Base-by-base conservation (phyloP, 768 basidiomycete species). In the Lactarius hengduanensis region DNA sequence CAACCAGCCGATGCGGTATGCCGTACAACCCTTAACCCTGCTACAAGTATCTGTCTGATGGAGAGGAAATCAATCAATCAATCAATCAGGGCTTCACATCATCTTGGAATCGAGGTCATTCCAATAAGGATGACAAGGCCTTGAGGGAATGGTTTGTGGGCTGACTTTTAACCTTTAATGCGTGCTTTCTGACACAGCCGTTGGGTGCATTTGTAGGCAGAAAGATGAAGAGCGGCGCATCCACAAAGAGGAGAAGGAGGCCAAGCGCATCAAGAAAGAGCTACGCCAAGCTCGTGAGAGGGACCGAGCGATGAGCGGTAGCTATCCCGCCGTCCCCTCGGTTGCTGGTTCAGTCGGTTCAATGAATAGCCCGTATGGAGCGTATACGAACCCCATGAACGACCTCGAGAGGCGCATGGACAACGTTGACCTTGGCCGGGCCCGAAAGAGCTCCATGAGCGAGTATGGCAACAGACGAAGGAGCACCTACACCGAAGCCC, bases 1-100 rank as follows among this genome's bases (percentile, higher is more conserved):
- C 82, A 80, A 61, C 86, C 86, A 10, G 88, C 87, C 5, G 82
- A 76, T 71, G 73, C 79, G 57, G 89, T 87, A 62, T 72, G 81
- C 75, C 13, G 16, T 59, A 26, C 47, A 59, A 66, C 54, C 64
- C 63, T 62, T 53, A 58, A 28, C 47, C 53, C 66, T 28, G 20
- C 34, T 53, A 40, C 38, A 40, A 40, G 38, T 15, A 45, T 56
- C 56, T 53, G 61, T 50, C 59, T 53, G 61, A 62, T 62, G 28
- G 36, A 32, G 57, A 57, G n/a, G 63, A 34, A 50, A 38, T 40
- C 30, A 15, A 56, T 69, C 50, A 26, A 56, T 69, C 47, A 26
- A 40, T 57, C 57, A 22, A 62, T 63, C 59, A 90, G 88, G 84
- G 87, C 28, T 87, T 88, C 66, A 76, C 81, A 36, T 82, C 84